phyloP scores from a whole-genome alignment of 2,329 filamentous ascomycete species.

The Penicillium occitanis region DNA sequence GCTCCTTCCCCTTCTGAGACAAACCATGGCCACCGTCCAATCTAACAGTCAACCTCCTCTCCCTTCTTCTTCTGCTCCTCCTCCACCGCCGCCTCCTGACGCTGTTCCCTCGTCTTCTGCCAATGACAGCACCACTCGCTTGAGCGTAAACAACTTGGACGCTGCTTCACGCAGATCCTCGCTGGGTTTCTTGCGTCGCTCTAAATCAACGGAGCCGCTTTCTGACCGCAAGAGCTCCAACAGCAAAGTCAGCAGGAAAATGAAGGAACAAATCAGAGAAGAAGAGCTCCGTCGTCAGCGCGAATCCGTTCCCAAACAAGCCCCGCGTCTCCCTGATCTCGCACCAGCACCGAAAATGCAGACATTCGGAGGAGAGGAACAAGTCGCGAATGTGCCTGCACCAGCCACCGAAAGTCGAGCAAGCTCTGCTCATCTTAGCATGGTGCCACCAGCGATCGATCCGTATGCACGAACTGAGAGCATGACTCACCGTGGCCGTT shows the following conservation, averaged over 20 bases:
- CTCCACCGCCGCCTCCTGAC: constrained; percentile 8
- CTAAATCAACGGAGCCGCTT: constrained; percentile 64
- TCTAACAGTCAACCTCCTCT: constrained; percentile 33
- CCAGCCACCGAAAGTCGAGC: constrained; percentile 47
- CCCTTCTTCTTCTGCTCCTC: constrained; percentile 3
- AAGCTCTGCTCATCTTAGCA: constrained; percentile 54
- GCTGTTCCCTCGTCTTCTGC: neutral
- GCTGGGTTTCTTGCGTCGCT: constrained; percentile 63
- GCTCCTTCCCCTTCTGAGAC: constrained; percentile 21
- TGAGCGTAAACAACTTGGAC: constrained; percentile 24
- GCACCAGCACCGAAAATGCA: constrained; percentile 52
- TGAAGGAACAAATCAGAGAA: constrained; percentile 43
- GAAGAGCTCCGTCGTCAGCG: constrained; percentile 57
- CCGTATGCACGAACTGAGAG: constrained; percentile 83
- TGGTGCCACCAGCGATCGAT: constrained; percentile 49
- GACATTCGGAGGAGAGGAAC: constrained; percentile 61
- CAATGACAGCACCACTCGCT: constrained; percentile 14
- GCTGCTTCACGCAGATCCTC: constrained; percentile 47
- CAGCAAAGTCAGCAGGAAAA: constrained; percentile 37
- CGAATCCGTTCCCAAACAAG: constrained; percentile 58
- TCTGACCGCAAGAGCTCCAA: constrained; percentile 51
- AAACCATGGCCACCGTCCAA: constrained; percentile 36
- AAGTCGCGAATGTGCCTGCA: constrained; percentile 51
- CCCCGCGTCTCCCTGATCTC: constrained; percentile 56
- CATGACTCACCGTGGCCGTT: constrained; percentile 94